Percentiles rank a stretch among this genome's conserved stretches.
These are phyloP conservation scores for Fusarium sp. DNA, from an alignment of 2,329 filamentous ascomycete species.

Conservation along the genomic window DNA sequence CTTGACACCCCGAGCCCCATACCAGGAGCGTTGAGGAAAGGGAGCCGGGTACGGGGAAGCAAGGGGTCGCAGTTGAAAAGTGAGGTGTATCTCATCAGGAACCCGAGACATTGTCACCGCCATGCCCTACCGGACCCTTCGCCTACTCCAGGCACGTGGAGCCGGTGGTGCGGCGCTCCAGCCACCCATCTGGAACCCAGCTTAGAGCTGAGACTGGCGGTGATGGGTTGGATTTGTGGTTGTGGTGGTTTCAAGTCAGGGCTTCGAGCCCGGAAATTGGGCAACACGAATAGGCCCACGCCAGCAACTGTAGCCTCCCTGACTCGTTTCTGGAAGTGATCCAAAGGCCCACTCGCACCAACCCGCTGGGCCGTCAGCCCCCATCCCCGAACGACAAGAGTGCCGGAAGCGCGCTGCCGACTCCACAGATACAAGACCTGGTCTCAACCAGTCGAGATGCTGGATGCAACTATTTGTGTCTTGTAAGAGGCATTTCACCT, in stretches of 20 bases:
- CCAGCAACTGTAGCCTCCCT: conserved; percentile 28
- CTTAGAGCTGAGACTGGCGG: conserved; percentile 43
- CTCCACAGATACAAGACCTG: conserved; percentile 44
- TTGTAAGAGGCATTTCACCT: conserved; percentile 12
- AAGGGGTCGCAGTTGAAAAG: conserved; percentile 17
- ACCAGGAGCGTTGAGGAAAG: conserved; percentile 28
- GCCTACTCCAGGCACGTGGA: conserved; percentile 40
- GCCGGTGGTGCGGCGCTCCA: conserved; percentile 34
- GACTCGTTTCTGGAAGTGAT: conserved; percentile 41
- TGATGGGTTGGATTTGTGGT: conserved; percentile 36
- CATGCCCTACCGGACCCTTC: conserved; percentile 37
- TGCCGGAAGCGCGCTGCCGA: conserved; percentile 48
- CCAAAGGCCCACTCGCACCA: conserved; percentile 42
- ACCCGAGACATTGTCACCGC: conserved; percentile 48
- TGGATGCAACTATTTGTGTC: conserved; percentile 18
- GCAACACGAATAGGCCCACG: conserved; percentile 34
- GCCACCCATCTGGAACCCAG: conserved; percentile 39
- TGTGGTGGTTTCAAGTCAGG: conserved; percentile 42
- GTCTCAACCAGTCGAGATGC: conserved; percentile 31
- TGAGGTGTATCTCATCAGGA: conserved; percentile 41
- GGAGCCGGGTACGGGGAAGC: conserved; percentile 22
- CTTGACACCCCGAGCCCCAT: conserved; percentile 30
- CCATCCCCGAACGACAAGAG: conserved; percentile 43
- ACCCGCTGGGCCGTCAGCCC: conserved; percentile 45
- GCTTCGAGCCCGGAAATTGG: conserved; percentile 35